Percentiles rank a stretch among this genome's conserved stretches.
Evolutionary conservation across 2,329 filamentous ascomycete genomes (phyloP).

Genomic region (Fusarium nurragi): DNA sequence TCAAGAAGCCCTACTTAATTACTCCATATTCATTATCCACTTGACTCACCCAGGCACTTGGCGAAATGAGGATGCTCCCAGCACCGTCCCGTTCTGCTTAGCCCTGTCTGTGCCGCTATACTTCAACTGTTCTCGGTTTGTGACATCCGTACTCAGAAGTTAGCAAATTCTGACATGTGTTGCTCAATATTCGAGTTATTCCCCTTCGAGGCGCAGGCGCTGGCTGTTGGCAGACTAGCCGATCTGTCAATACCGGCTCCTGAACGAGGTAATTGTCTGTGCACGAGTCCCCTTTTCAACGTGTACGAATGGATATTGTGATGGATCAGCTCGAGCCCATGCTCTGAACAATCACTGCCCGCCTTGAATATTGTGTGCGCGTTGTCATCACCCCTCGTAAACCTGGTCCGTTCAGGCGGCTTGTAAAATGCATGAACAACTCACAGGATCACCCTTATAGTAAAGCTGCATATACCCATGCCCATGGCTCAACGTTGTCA

Average conservation of each 20-base stretch:
- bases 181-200: constrained; percentile 7
- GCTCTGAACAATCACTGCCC: constrained; percentile 4
- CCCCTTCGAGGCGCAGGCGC: constrained; percentile 9
- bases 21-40: constrained; percentile 16
- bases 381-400: background rate
- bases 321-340: constrained; percentile 2
- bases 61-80: constrained; percentile 44
- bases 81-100: constrained; percentile 23
- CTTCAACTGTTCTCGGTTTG: constrained; percentile 4
- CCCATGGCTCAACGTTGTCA: constrained; percentile 11
- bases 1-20: constrained; percentile 9
- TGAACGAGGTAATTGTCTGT: constrained; percentile 2
- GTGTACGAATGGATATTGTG: background rate
- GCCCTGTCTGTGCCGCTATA: constrained; percentile 12
- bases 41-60: constrained; percentile 27
- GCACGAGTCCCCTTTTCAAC: constrained; percentile 18
- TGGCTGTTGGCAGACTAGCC: constrained; percentile 25
- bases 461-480: constrained; percentile 17
- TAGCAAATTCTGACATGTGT: constrained; percentile 30
- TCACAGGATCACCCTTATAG: constrained; percentile 10
- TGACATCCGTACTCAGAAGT: constrained; percentile 19
- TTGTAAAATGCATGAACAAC: constrained; percentile 10
- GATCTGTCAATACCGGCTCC: constrained; percentile 20
- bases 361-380: constrained; percentile 1
- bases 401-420: background rate